Evolutionary conservation across 2,329 filamentous ascomycete genomes (phyloP).

Genomic region (Aspergillus quadricinctus): DNA sequence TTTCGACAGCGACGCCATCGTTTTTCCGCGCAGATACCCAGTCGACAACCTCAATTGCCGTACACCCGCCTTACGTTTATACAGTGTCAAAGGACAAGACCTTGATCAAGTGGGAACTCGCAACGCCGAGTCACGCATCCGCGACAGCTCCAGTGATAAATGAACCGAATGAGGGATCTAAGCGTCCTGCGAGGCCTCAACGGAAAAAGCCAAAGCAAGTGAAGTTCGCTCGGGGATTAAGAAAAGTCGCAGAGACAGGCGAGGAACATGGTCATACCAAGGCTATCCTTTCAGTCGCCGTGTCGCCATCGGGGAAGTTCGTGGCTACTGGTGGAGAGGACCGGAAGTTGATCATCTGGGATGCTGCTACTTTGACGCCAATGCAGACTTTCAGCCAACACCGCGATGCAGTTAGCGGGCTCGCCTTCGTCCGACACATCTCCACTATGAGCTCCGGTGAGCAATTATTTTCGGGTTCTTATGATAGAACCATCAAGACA

Average conservation of each 20-base stretch:
- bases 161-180: constrained; percentile 58
- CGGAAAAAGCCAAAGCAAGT: constrained; percentile 44
- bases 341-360: constrained; percentile 80
- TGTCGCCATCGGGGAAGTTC: constrained; percentile 83
- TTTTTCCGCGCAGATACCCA: constrained; percentile 76
- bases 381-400: constrained; percentile 87
- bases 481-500: constrained; percentile 89
- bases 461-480: constrained; percentile 85
- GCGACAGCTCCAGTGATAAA: constrained; percentile 46
- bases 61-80: constrained; percentile 76
- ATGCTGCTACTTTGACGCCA: constrained; percentile 72
- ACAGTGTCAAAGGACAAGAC: constrained; percentile 81
- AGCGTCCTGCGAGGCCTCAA: constrained; percentile 52
- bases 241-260: constrained; percentile 34
- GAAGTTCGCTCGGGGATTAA: constrained; percentile 47
- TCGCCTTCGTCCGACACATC: constrained; percentile 80
- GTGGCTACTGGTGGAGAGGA: constrained; percentile 88
- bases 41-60: constrained; percentile 72
- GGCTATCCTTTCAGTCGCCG: constrained; percentile 76
- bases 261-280: constrained; percentile 69
- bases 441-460: constrained; percentile 55
- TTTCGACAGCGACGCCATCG: constrained; percentile 62
- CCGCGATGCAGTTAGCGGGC: constrained; percentile 76
- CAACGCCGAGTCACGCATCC: constrained; percentile 36
- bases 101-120: constrained; percentile 85